Evolutionary conservation across 495 filamentous ascomycete species (phyloP), one percentile per base, ranked within the genome.

Genomic region (Penicillium atrosanguineum): DNA sequence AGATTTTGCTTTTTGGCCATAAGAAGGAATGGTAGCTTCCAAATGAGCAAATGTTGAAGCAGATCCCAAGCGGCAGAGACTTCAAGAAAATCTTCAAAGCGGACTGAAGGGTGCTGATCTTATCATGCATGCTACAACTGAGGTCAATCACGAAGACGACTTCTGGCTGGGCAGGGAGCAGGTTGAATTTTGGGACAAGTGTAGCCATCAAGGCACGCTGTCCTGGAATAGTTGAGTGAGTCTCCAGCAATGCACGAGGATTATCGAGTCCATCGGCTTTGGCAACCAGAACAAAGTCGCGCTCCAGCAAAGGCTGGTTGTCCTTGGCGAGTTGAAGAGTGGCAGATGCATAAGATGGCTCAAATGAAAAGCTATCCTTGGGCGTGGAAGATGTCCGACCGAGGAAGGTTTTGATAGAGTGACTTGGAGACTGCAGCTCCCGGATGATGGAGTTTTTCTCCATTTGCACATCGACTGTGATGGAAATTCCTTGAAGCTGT

Each of bases 31-130:
- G 57, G 0, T 16, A 14, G 19, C 48, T 69, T 9, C 87, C 87
- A 54, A 91, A 91, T 1, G 83, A 87, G 66, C 82, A 86, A 52
- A 90, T 88, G 65, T 91, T 89, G 73, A 91, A 90, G 60, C 79
- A 82, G 46, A 83, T 69, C 0, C 85, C 85, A 1, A 83, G 54
- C 2, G 87, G 87, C 15, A 91, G 66, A 0, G 83, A 87, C 56
- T 87, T 88, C 29, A 91, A 71, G 56, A 90, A 87, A n/a, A 89
- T 67, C 2, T 73, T 73, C 23, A 90, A 70, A 3, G 86, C 87
- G 7, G 76, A 70, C 15, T 76, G 62, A 23, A 88, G 65, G 15
- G 81, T 79, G 1, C 57, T 34, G 2, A 87, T 88, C 26, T 79
- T 80, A 31, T 67, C 63, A 1, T 53, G 52, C 88, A 91, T 90